Conservation (phyloP, 2,329 filamentous ascomycete species). For the Stemphylium lycopersici region DNA sequence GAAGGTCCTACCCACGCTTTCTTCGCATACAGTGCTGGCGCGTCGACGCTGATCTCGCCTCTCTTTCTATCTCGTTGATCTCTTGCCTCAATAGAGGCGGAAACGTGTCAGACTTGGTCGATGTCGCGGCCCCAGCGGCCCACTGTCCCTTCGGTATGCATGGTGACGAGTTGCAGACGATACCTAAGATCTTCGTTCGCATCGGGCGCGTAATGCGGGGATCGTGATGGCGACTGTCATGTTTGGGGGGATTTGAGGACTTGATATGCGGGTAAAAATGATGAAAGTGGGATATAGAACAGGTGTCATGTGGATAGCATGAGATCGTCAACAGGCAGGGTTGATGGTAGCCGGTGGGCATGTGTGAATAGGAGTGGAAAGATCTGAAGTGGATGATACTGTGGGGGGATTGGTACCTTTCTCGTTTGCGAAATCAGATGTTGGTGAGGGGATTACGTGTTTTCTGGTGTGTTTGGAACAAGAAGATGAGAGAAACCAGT, state of each 20-base stretch:
- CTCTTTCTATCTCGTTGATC: conserved; percentile 5
- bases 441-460: too few relatives aligned
- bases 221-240: neutral
- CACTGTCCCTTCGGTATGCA: neutral
- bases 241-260: neutral
- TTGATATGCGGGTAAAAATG: neutral
- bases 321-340: neutral
- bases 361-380: too few relatives aligned
- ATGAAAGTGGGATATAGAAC: neutral
- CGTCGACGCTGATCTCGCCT: neutral
- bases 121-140: too few relatives aligned
- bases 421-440: too few relatives aligned
- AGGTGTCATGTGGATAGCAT: neutral
- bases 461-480: too few relatives aligned
- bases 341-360: too few relatives aligned
- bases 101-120: neutral
- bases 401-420: too few relatives aligned
- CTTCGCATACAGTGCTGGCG: conserved; percentile 7
- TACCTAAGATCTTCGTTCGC: conserved; percentile 3
- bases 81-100: conserved; percentile 5
- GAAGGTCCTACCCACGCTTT: conserved; percentile 17
- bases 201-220: neutral
- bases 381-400: too few relatives aligned
- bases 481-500: too few relatives aligned
- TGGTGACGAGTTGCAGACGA: conserved; percentile 1